A percentile compares a stretch with the other conserved stretches of the same genome.
Evolutionary conservation across 2,329 filamentous ascomycete species (phyloP).

Genomic region (Cordyceps cateniannulata): DNA sequence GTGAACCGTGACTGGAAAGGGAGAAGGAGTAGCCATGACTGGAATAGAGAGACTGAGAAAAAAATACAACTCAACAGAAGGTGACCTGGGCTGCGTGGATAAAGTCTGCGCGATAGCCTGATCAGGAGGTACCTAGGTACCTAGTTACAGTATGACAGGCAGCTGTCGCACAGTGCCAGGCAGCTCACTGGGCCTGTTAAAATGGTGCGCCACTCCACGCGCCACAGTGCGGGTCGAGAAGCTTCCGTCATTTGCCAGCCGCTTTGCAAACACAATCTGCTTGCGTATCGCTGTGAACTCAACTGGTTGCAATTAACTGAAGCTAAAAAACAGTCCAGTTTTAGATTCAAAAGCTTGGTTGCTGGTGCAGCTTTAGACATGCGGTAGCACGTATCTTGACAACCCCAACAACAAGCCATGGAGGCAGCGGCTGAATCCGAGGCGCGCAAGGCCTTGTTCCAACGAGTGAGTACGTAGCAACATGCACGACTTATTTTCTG

Average conservation of each 20-base stretch:
- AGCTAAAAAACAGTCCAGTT: background rate
- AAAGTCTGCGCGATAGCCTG: background rate
- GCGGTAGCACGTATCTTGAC: background rate
- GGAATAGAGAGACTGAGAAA: background rate
- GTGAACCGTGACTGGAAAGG: conserved; percentile 41
- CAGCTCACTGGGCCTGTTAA: background rate
- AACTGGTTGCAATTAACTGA: background rate
- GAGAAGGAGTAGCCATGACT: conserved; percentile 21
- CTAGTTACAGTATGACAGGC: background rate
- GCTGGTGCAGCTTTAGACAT: background rate
- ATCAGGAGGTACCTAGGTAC: background rate
- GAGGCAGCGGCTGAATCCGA: conserved; percentile 19
- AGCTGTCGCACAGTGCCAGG: background rate
- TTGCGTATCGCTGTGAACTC: background rate
- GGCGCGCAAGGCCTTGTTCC: conserved; percentile 26
- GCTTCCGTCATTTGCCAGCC: background rate
- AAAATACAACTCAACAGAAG: background rate
- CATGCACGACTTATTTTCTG: background rate
- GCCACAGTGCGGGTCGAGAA: conserved; percentile 11
- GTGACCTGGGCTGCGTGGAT: background rate
- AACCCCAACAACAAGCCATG: conserved; percentile 18
- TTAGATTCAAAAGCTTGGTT: background rate
- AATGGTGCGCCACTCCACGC: background rate
- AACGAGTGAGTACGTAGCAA: conserved; percentile 19
- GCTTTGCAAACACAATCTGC: background rate